Conservation (phyloP, 192 early-diverging fungal genomes). For the Martensiomyces pterosporus region DNA sequence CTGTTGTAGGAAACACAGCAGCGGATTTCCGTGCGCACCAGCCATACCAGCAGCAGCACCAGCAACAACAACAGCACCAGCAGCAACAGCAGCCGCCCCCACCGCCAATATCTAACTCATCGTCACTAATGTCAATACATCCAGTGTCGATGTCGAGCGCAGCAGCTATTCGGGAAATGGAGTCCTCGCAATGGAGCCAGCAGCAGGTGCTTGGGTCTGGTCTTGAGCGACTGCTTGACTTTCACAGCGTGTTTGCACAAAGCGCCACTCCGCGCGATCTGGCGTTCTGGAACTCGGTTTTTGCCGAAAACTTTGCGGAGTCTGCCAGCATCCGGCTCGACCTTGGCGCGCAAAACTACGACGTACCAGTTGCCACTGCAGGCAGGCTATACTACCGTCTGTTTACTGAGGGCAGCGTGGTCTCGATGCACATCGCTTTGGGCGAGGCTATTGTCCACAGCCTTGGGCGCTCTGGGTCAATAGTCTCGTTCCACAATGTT, state of each 20-base stretch:
- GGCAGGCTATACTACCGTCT: constrained; percentile 40
- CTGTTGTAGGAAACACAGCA: too few relatives aligned
- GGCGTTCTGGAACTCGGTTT: constrained; percentile 20
- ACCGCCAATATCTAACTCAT: too few relatives aligned
- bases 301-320: constrained; percentile 12
- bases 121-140: not conserved
- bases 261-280: constrained; percentile 6
- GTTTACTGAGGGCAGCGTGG: constrained; percentile 28
- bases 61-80: not conserved
- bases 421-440: constrained; percentile 32
- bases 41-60: not conserved
- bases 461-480: constrained; percentile 6
- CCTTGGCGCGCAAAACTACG: constrained; percentile 29
- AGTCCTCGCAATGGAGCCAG: not conserved
- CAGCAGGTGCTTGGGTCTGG: constrained; percentile 21
- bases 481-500: constrained; percentile 31
- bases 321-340: constrained; percentile 29
- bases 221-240: constrained; percentile 29
- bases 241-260: constrained; percentile 21
- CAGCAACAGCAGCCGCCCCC: not conserved
- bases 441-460: constrained; percentile 9
- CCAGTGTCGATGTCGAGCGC: not conserved
- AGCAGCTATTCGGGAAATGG: too few relatives aligned
- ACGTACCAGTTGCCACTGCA: constrained; percentile 30
- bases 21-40: too few relatives aligned